Evolutionary conservation across 305 asterid genomes (phyloP).

Genomic region (Petunia hybrid): DNA sequence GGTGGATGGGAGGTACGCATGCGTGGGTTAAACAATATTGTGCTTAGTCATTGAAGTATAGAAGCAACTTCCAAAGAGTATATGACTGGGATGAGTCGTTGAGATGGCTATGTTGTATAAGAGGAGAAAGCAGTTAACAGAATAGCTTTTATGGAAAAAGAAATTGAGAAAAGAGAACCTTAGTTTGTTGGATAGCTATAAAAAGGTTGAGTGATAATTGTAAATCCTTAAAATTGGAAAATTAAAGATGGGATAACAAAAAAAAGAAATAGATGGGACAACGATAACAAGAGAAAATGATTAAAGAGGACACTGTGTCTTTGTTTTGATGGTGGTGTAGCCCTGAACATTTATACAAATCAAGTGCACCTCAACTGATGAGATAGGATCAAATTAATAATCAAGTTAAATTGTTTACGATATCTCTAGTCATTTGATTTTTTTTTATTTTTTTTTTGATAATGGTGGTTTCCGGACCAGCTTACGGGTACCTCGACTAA

Average conservation of each 20-base stretch:
- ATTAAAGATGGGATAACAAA: not conserved
- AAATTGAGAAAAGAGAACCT: not conserved
- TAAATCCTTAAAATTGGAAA: not conserved
- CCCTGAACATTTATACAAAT: not conserved
- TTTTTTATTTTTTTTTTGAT: not conserved
- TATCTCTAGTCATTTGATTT: slow-evolving; percentile 7
- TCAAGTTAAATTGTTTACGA: not conserved
- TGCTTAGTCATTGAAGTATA: not conserved
- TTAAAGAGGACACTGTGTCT: not conserved
- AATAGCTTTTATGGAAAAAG: slow-evolving; percentile 13
- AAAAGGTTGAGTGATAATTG: slow-evolving; percentile 10
- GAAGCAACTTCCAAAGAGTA: not conserved
- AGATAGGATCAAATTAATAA: not conserved
- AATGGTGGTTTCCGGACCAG: too few relatives aligned
- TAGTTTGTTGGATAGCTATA: slow-evolving; percentile 7
- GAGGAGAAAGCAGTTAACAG: not conserved
- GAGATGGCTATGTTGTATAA: not conserved
- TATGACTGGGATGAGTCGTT: not conserved
- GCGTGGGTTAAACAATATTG: not conserved
- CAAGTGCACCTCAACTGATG: not conserved
- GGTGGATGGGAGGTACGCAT: not conserved
- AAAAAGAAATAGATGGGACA: not conserved
- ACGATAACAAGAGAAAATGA: not conserved
- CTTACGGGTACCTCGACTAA: too few relatives aligned
- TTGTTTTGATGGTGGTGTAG: not conserved